Evolutionary conservation across 495 filamentous ascomycete species (phyloP), one percentile per base, ranked within the genome.

Genomic region (Lepidopterella palustris): DNA sequence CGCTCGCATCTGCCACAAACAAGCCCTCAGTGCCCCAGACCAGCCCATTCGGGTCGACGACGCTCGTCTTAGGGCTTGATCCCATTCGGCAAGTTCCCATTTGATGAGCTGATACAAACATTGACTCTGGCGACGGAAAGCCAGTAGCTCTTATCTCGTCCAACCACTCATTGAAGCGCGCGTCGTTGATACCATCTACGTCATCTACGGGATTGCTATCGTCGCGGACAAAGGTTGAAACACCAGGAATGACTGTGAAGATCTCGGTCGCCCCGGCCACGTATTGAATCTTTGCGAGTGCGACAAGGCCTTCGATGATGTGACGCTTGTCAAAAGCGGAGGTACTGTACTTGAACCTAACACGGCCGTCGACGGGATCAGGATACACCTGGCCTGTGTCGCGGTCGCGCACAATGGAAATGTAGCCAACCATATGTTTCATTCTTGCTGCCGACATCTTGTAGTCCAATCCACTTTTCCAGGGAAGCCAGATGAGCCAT

Each of bases 41-140:
- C 63, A 78, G 80, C 0, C 90, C 90, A 49, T 78, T 73, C 0
- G 82, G 74, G 70, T 92, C 86, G 2, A 96, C 90, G 1, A 95
- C 92, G 25, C 87, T 86, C 8, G 75, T 75, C 9, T 72, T 70
- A 45, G 78, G 71, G 26, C 65, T 76, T 4, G 64, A 71, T 39
- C 84, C 84, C 92, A 96, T 96, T 0, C 88, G 79, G 65, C 88
- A 92, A 0, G 83, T 87, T 1, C 92, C 92, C 91, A 96, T 96
- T 76, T 95, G 92, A 69, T 97, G 92, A 1, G 90, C 92, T 45
- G 77, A 80, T 27, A 77, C 82, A 59, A 81, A 83, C 64, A 57
- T 73, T 35, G 64, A 73, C 51, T 67, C 78, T 18, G 73, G 82
- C 58, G 67, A 78, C 68, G 73, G 78, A 72, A 77, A 79, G 57